A percentile compares a stretch with the other conserved stretches of the same genome.
Conservation (phyloP, 2,329 filamentous ascomycete genomes). For the Ophiostoma angusticollis region DNA sequence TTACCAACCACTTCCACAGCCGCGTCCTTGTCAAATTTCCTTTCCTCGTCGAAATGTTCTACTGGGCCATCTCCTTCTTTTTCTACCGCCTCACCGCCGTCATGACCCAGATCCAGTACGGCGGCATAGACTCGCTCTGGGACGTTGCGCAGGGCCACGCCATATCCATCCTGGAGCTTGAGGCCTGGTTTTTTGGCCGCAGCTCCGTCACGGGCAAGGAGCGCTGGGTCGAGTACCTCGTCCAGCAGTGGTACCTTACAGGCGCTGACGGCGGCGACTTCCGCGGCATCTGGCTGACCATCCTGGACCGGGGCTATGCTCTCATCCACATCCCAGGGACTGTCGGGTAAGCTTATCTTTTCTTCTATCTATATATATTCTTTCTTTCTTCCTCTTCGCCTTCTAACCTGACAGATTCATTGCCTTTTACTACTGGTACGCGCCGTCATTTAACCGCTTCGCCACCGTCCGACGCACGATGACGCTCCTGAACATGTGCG, state of each 20-base stretch:
- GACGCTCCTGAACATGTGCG: constrained; percentile 48
- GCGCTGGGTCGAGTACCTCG: constrained; percentile 29
- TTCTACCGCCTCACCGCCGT: constrained; percentile 49
- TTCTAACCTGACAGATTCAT: too few species aligned
- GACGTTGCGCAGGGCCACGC: constrained; percentile 32
- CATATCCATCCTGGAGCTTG: constrained; percentile 29
- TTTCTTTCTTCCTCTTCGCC: constrained; percentile 12
- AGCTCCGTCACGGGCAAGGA: constrained; percentile 16
- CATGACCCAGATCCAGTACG: constrained; percentile 36
- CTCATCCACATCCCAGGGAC: constrained; percentile 38
- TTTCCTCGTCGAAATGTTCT: constrained; percentile 62
- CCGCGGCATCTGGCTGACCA: constrained; percentile 24
- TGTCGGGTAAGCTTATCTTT: constrained; percentile 25
- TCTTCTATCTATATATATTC: neutral
- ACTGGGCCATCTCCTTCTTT: constrained; percentile 54
- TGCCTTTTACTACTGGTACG: constrained; percentile 50
- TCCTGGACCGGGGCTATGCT: constrained; percentile 36
- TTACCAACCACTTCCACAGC: constrained; percentile 43
- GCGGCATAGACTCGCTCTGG: constrained; percentile 32
- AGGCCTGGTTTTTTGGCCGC: constrained; percentile 20
- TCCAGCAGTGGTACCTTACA: constrained; percentile 31
- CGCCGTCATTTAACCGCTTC: constrained; percentile 27
- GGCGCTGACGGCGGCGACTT: constrained; percentile 25
- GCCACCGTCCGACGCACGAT: constrained; percentile 26
- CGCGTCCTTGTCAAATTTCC: constrained; percentile 50